phyloP scores from a whole-genome alignment of 345 rosid species.

The Citrus maxima region DNA sequence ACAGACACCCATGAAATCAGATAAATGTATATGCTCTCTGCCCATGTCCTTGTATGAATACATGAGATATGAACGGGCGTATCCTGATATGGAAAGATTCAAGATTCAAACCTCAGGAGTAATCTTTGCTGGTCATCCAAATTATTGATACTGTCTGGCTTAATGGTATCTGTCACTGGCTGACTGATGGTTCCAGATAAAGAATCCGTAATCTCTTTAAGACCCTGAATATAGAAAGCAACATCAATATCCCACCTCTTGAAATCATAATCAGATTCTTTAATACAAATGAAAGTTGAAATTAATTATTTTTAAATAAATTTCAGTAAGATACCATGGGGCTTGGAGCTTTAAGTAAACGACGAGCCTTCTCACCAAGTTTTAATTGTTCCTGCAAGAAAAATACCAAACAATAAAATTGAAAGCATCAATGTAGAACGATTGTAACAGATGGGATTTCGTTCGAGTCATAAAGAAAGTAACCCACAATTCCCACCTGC shows the following conservation, averaged over 20 bases:
- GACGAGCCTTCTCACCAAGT: slow-evolving; percentile 48
- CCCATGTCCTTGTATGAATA: not conserved
- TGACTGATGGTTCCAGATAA: slow-evolving; percentile 16
- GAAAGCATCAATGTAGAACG: not conserved
- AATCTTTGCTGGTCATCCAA: slow-evolving; percentile 27
- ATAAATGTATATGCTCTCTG: not conserved
- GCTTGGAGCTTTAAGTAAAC: slow-evolving; percentile 40
- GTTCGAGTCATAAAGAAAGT: not conserved
- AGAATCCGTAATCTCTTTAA: slow-evolving; percentile 42
- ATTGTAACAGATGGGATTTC: not conserved
- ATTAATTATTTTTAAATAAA: not conserved
- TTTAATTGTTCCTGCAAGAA: slow-evolving; percentile 67
- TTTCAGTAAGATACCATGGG: slow-evolving; percentile 34
- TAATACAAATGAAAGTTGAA: not conserved
- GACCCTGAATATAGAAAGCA: slow-evolving; percentile 42
- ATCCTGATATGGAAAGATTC: not conserved
- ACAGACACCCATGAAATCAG: not conserved
- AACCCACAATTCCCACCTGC: slow-evolving; percentile 31
- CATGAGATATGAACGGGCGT: not conserved
- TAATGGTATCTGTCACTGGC: slow-evolving; percentile 21
- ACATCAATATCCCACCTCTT: not conserved
- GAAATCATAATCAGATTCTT: slow-evolving; percentile 1
- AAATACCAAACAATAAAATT: slow-evolving; percentile 2
- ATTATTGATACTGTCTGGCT: slow-evolving; percentile 23
- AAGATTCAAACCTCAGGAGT: slow-evolving; percentile 34